Conservation (phyloP, 2,329 filamentous ascomycete species). For the Alternaria arbusti region DNA sequence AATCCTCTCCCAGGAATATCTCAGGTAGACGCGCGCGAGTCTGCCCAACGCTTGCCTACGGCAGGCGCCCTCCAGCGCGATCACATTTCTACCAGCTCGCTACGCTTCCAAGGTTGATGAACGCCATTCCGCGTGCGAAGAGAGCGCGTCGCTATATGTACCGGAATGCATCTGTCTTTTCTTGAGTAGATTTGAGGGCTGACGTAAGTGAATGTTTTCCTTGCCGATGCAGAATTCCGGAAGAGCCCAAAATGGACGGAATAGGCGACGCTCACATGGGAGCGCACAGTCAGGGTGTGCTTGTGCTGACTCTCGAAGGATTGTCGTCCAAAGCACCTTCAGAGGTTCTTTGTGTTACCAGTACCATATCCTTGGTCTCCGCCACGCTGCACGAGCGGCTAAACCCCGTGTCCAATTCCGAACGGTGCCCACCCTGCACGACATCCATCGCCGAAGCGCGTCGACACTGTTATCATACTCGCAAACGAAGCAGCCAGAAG, state of each 20-base stretch:
- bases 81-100: no score
- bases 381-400: not conserved
- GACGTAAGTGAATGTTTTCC: not conserved
- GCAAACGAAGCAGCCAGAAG: not conserved
- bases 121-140: not conserved
- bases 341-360: not conserved
- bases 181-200: not conserved
- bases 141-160: not conserved
- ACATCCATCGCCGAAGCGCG: not conserved
- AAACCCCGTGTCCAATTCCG: not conserved
- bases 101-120: not conserved
- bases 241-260: not conserved
- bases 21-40: no score
- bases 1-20: no score
- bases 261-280: not conserved
- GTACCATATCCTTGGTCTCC: not conserved
- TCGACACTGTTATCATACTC: not conserved
- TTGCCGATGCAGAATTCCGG: not conserved
- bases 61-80: no score
- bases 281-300: not conserved
- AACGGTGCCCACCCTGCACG: not conserved
- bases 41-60: no score
- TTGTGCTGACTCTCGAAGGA: not conserved
- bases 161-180: not conserved
- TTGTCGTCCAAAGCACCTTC: not conserved